Conservation (phyloP, 352 stramenopile genomes). For the Vaucheria bursata region DNA sequence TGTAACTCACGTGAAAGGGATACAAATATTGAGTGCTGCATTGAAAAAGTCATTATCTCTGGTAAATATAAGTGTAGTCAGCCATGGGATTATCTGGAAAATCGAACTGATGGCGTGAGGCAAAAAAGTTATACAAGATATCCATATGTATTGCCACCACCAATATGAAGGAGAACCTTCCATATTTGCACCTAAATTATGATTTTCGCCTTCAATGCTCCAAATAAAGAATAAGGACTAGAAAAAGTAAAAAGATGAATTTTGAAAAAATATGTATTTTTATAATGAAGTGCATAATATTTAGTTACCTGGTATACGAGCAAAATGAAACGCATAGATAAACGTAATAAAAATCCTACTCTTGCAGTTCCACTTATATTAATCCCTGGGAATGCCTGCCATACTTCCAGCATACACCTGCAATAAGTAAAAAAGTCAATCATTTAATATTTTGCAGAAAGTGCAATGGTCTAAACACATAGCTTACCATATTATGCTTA, state of each 20-base stretch:
- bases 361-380: slow-evolving; percentile 60
- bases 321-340: slow-evolving; percentile 81
- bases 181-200: slow-evolving; percentile 9
- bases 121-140: slow-evolving; percentile 63
- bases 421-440: no score
- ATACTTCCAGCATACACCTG: slow-evolving; percentile 72
- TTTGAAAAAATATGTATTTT: neutral
- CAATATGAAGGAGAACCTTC: slow-evolving; percentile 59
- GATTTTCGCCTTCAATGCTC: neutral
- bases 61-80: slow-evolving; percentile 6
- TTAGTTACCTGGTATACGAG: slow-evolving; percentile 74
- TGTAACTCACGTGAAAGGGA: no score
- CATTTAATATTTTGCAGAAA: no score
- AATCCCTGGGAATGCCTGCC: slow-evolving; percentile 65
- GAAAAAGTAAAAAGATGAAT: neutral
- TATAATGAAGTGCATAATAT: neutral
- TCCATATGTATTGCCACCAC: slow-evolving; percentile 80
- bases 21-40: slow-evolving; percentile 5
- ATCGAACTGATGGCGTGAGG: slow-evolving; percentile 63
- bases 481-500: slow-evolving; percentile 50
- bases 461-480: no score
- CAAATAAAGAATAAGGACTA: slow-evolving; percentile 66
- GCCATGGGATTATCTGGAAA: slow-evolving; percentile 59
- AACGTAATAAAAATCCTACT: slow-evolving; percentile 67
- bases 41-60: slow-evolving; percentile 6